Evolutionary conservation across 495 filamentous ascomycete genomes (phyloP).

Genomic region (Xylaria cubensis): DNA sequence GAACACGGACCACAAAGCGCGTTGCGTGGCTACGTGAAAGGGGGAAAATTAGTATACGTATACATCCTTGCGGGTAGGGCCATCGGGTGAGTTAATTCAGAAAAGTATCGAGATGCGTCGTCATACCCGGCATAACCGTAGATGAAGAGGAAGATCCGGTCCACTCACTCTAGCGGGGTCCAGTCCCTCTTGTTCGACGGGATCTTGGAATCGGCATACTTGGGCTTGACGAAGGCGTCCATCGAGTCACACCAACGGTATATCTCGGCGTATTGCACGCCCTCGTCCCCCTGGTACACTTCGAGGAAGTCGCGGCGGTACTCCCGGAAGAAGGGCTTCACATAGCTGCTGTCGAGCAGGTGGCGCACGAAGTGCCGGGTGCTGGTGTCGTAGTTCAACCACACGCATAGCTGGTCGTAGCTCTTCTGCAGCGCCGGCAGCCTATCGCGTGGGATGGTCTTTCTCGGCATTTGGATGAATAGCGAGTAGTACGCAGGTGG

Average conservation of each 20-base stretch:
- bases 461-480: constrained; percentile 9
- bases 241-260: constrained; percentile 25
- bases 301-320: constrained; percentile 38
- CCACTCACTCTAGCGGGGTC: constrained; percentile 31
- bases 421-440: constrained; percentile 32
- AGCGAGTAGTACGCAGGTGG: background rate
- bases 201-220: constrained; percentile 23
- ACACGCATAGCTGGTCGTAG: constrained; percentile 34
- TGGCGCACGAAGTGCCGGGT: constrained; percentile 28
- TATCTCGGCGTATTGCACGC: constrained; percentile 32
- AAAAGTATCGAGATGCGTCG: background rate
- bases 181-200: constrained; percentile 28
- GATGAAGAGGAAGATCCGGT: background rate
- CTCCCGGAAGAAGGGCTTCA: constrained; percentile 37
- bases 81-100: background rate
- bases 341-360: constrained; percentile 33
- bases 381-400: constrained; percentile 35
- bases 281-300: constrained; percentile 5
- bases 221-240: constrained; percentile 29
- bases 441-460: constrained; percentile 32
- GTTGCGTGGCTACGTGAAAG: constrained; percentile 26
- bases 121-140: background rate
- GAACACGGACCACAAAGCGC: constrained; percentile 35
- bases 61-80: background rate
- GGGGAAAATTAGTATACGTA: background rate